Base-by-base conservation (phyloP, 352 stramenopile species). In the Peronospora farinosa region DNA sequence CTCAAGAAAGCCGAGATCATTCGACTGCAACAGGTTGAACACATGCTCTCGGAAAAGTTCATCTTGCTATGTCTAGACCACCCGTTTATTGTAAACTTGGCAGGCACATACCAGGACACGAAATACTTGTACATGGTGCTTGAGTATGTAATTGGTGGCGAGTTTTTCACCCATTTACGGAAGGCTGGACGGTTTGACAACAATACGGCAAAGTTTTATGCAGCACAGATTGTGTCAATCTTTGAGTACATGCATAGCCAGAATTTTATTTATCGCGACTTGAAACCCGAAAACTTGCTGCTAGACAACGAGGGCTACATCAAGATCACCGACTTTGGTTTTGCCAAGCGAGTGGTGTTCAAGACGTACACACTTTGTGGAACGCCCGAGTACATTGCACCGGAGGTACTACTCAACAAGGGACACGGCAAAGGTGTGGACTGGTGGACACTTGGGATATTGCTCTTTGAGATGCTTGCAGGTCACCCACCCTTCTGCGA, bases 401-500 rank as follows among this genome's bases (percentile, higher is more conserved):
- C 90, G 0, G 90, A 97, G 60, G 88, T 97, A 38, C 51, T 94
- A 57, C 70, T 92, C 10, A 92, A 92, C 77, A 92, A 92, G 37
- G 84, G 84, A 16, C 84, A 94, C 61, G 81, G 81, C 63, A 92
- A 92, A 38, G 92, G 88, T 15, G 90, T 97, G 10, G 92, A 98
- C 61, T 98, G 90, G 90, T 98, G 95, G 95, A 97, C 95, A 12
- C 67, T 98, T 35, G 95, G 95, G 37, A 97, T 98, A 44, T 69
- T 98, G 44, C 84, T 98, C n/a, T 98, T 96, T 59, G 94, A 98
- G 76, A 98, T 98, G 95, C 84, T 98, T 5, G 90, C 91, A 17
- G 95, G 95, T 9, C 92, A 97, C 67, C 95, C 95, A 15, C 95
- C 95, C 9, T 98, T 98, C 64, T 95, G 94, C 52, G 92, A 97